Percentiles rank a stretch among this genome's conserved stretches.
Conservation (phyloP, 2,329 filamentous ascomycete genomes). For the Pseudogymnoascus sp. region DNA sequence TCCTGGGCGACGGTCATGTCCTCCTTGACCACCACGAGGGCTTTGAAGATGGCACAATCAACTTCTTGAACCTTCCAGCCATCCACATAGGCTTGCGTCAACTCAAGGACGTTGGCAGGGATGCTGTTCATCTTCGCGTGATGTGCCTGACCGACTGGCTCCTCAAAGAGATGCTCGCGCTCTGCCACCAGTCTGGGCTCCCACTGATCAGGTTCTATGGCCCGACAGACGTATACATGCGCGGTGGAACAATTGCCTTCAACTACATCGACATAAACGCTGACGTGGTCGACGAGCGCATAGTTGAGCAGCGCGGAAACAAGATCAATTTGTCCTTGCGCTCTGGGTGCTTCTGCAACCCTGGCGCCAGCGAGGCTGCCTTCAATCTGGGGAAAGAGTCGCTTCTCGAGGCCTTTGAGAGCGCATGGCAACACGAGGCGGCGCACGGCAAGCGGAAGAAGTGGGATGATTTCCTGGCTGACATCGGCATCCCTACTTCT, state of each 20-base stretch:
- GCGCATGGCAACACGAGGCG: not conserved
- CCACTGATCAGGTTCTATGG: constrained; percentile 33
- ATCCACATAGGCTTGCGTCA: constrained; percentile 32
- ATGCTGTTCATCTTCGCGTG: constrained; percentile 27
- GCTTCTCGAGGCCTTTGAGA: constrained; percentile 12
- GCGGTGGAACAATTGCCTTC: constrained; percentile 34
- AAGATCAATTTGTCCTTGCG: constrained; percentile 30
- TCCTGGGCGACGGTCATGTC: constrained; percentile 28
- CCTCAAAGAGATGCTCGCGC: constrained; percentile 24
- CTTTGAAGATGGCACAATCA: constrained; percentile 36
- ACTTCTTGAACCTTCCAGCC: constrained; percentile 35
- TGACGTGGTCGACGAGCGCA: constrained; percentile 30
- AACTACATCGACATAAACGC: constrained; percentile 32
- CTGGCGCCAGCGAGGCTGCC: constrained; percentile 32
- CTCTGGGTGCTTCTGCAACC: constrained; percentile 38
- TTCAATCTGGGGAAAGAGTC: constrained; percentile 24
- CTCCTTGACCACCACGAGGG: constrained; percentile 25
- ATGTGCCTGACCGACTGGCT: constrained; percentile 33
- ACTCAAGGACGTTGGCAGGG: constrained; percentile 26
- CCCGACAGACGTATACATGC: constrained; percentile 23
- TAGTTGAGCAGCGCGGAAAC: constrained; percentile 30
- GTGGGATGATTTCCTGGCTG: constrained; percentile 21
- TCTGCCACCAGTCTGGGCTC: constrained; percentile 29
- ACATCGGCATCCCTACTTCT: constrained; percentile 20
- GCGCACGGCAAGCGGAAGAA: constrained; percentile 8